Evolutionary conservation across 2,329 filamentous ascomycete species (phyloP), one percentile per base, ranked within the genome.

Genomic region (Phyllosticta citriasiana): DNA sequence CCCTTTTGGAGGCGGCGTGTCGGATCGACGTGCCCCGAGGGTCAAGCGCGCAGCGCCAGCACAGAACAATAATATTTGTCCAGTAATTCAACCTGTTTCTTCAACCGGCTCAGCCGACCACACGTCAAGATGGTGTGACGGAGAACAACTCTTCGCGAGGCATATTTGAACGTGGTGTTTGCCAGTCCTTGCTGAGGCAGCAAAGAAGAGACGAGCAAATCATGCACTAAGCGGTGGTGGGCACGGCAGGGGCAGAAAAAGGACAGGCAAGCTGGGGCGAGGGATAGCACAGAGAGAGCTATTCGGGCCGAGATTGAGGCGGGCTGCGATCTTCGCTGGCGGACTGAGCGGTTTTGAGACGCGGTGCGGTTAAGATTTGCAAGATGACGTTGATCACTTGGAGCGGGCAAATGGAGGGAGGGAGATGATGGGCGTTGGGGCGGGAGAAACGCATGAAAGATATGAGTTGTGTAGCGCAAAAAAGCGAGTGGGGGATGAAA

Each of bases 281-380:
- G 53, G 35, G 50, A 53, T 25, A 47, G 40, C 59, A n/a, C 19
- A 55, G 26, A 35, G 27, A 57, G 54, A 27, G 22, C 54, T 27
- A 61, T 57, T 61, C 59, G 59, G 59, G 55, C 59, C 59, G 59
- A 61, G 53, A 60, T 60, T 56, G 53, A 52, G 55, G 59, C 57
- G 54, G 59, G 50, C 52, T 61, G 55, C 10, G 59, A 57, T 61
- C 59, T 57, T 61, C 59, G 50, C 55, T 61, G 35, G 59, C 59
- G 59, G 59, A 47, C 40, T 47, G 40, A 47, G 40, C 40, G 40
- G 40, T 47, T 47, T 61, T 56, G 59, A 60, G 53, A 24, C 24
- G 27, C 47, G 55, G 40, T 57, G 55, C 59, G 55, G 59, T 57
- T 22, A 55, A 61, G 59, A 61, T 53, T 61, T 54, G 54, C 55